A percentile compares a stretch with the other conserved stretches of the same genome.
Conservation (phyloP, 352 stramenopile genomes). For the Aphanomyces euteiches region DNA sequence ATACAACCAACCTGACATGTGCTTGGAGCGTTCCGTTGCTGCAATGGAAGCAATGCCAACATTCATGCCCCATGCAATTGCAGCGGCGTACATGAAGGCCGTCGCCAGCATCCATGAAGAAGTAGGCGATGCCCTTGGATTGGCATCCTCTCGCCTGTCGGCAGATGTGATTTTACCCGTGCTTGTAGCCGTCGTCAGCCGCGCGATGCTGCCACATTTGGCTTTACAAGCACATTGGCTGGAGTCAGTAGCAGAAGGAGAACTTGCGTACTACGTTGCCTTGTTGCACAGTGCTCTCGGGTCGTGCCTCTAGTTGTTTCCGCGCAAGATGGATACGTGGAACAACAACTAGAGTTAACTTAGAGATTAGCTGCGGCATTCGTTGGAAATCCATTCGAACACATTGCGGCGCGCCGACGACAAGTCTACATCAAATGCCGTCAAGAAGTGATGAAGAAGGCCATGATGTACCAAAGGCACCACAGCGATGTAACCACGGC, state of each 20-base stretch:
- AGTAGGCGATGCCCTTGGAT: conserved; percentile 43
- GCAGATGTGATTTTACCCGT: conserved; percentile 73
- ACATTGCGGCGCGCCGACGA: conserved; percentile 49
- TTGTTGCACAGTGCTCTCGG: conserved; percentile 59
- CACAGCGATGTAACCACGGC: conserved; percentile 65
- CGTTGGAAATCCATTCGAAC: conserved; percentile 52
- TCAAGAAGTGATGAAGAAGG: background rate
- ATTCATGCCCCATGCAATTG: conserved; percentile 62
- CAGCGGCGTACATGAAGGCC: conserved; percentile 56
- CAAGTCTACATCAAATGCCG: conserved; percentile 32
- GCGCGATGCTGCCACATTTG: conserved; percentile 60
- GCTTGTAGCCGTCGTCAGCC: conserved; percentile 69
- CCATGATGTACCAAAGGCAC: conserved; percentile 54
- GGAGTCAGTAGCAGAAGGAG: conserved; percentile 49
- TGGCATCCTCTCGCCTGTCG: conserved; percentile 42
- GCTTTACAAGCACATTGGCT: conserved; percentile 76
- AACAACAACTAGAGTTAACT: background rate
- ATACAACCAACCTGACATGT: conserved; percentile 39
- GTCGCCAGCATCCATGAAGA: conserved; percentile 67
- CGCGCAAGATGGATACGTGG: too few relatives aligned
- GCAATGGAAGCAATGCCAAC: conserved; percentile 69
- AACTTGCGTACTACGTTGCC: conserved; percentile 78
- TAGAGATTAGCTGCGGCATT: conserved; percentile 12
- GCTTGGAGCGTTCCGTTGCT: conserved; percentile 42
- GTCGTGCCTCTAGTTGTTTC: background rate